Percentiles rank a stretch among this genome's conserved stretches.
phyloP scores from a whole-genome alignment of 352 stramenopile species.

The Globisporangium cederbergense region DNA sequence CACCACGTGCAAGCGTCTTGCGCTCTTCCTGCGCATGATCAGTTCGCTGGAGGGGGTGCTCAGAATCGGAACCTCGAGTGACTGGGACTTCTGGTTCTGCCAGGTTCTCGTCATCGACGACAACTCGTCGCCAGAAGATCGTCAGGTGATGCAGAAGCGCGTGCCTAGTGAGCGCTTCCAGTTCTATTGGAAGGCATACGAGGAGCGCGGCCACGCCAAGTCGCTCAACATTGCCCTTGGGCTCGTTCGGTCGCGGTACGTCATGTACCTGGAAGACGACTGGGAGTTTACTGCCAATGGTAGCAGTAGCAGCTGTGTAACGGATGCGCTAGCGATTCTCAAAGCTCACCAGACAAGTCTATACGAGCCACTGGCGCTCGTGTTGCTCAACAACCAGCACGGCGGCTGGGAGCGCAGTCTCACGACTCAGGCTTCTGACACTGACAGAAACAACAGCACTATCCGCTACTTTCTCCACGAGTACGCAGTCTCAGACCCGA shows the following conservation, averaged over 20 bases:
- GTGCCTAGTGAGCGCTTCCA: conserved; percentile 27
- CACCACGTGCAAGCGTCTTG: conserved; percentile 59
- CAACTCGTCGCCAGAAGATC: conserved; percentile 37
- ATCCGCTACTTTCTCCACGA: conserved; percentile 49
- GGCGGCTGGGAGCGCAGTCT: conserved; percentile 21
- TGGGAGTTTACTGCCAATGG: conserved; percentile 27
- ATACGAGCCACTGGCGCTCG: conserved; percentile 25
- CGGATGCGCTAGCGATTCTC: conserved; percentile 20
- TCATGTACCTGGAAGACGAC: conserved; percentile 70
- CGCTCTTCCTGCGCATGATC: conserved; percentile 40
- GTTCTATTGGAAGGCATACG: conserved; percentile 32
- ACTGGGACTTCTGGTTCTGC: conserved; percentile 33
- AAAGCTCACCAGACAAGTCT: conserved; percentile 11
- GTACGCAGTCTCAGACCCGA: conserved; percentile 33
- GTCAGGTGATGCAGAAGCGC: conserved; percentile 26
- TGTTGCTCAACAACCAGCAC: conserved; percentile 55
- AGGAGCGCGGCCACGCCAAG: conserved; percentile 39
- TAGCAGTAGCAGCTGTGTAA: conserved; percentile 13
- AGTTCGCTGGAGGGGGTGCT: conserved; percentile 20
- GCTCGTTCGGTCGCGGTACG: conserved; percentile 29
- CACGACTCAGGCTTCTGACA: background rate
- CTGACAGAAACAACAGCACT: background rate
- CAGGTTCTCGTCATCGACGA: conserved; percentile 53
- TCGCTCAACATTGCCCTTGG: conserved; percentile 44
- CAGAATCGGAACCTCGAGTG: background rate